Evolutionary conservation across 805 yeast species (phyloP).

Genomic region (Yamadazyma takamatsuzukensis): DNA sequence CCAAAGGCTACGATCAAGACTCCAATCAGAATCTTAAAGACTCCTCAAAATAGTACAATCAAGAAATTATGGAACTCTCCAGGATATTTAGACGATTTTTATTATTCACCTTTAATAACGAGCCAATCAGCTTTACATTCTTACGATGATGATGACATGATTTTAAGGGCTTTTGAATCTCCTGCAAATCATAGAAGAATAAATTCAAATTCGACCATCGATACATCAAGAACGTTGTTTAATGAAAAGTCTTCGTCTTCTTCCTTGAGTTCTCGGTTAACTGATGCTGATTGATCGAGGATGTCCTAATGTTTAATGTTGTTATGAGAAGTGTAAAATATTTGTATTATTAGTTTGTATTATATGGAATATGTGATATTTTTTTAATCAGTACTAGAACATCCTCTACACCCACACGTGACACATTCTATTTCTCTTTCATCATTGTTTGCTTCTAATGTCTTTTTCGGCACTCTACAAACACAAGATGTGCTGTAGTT

Average conservation of each 20-base stretch:
- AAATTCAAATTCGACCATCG: background rate
- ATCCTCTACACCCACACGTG: conserved; percentile 84
- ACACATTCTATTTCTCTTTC: conserved; percentile 49
- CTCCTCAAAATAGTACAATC: conserved; percentile 43
- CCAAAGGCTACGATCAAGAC: conserved; percentile 35
- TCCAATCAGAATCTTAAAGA: conserved; percentile 32
- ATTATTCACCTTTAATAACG: conserved; percentile 41
- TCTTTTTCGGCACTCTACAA: conserved; percentile 77
- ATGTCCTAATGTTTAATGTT: no score
- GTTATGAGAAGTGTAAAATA: no score
- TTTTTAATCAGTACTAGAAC: conserved; percentile 66
- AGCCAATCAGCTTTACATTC: conserved; percentile 24
- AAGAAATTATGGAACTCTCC: conserved; percentile 65
- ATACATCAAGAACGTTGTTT: conserved; percentile 5
- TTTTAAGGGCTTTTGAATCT: conserved; percentile 35
- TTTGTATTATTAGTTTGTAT: background rate
- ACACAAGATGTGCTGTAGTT: conserved; percentile 71
- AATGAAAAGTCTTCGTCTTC: conserved; percentile 6
- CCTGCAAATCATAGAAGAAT: conserved; percentile 11
- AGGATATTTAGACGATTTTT: conserved; percentile 62
- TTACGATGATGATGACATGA: conserved; percentile 46
- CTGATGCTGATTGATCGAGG: no score
- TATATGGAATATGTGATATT: background rate
- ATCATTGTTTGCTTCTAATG: conserved; percentile 31
- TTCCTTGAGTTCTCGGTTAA: conserved; percentile 4